phyloP scores from a whole-genome alignment of 129 eudicot genomes.

The Flaveria ramosissima region DNA sequence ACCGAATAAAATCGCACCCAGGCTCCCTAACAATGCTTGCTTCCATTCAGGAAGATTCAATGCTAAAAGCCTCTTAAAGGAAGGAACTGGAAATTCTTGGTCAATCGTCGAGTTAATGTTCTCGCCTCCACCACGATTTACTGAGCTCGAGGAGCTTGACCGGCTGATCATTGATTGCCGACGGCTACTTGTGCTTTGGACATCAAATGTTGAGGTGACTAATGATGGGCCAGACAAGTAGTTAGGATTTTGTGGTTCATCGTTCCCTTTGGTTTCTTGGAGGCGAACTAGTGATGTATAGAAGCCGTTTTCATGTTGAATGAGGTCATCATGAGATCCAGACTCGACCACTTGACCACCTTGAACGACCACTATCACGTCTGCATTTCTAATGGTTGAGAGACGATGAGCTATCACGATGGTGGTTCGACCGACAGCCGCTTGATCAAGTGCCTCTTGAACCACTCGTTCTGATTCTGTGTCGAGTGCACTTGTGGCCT shows the following conservation, averaged over 20 bases:
- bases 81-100: slow-evolving; percentile 60
- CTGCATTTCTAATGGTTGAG: slow-evolving; percentile 83
- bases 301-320: slow-evolving; percentile 52
- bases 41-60: slow-evolving; percentile 93
- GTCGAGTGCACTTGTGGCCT: slow-evolving; percentile 97
- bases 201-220: slow-evolving; percentile 31
- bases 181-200: slow-evolving; percentile 58
- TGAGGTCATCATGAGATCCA: slow-evolving; percentile 77
- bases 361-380: slow-evolving; percentile 71
- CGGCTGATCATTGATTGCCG: slow-evolving; percentile 60
- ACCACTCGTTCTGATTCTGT: slow-evolving; percentile 89
- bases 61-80: slow-evolving; percentile 76
- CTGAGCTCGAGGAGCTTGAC: slow-evolving; percentile 71
- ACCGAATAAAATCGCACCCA: slow-evolving; percentile 66
- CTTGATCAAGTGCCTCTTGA: slow-evolving; percentile 92
- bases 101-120: background rate
- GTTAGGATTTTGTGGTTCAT: slow-evolving; percentile 10
- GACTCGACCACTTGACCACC: slow-evolving; percentile 72
- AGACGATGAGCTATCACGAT: slow-evolving; percentile 91
- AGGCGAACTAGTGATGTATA: slow-evolving; percentile 70
- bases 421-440: slow-evolving; percentile 83
- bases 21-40: slow-evolving; percentile 60
- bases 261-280: slow-evolving; percentile 58
- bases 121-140: slow-evolving; percentile 32
- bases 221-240: slow-evolving; percentile 34